Evolutionary conservation across 371 early-diverging fungal genomes (phyloP), one percentile per base, ranked within the genome.

Genomic region (Mortierella sp.): DNA sequence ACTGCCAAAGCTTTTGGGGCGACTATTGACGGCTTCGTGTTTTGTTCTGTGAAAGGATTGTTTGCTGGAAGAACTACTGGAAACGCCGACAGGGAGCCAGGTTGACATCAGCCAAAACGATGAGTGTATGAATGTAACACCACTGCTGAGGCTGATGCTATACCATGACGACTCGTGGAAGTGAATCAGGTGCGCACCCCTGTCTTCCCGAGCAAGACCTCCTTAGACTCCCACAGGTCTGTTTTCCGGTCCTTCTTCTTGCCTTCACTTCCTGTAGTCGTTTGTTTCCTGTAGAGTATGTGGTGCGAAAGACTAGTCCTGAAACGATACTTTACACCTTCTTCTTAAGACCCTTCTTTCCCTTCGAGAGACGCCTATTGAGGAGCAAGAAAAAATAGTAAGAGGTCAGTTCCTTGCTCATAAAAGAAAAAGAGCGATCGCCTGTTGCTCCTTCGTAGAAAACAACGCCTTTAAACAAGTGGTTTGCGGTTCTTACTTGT

Each of bases 291-390:
- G 16, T 29, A 4, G 38, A 18, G 38, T 35, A 18, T 35, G 6
- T 0, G 35, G 63, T 63, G 63, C 4, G 29, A 4, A 16, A 7
- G 63, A 35, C 32, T 16, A 76, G 54, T 41, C 41, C 48, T 71
- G 58, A 35, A 71, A 74, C 74, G 75, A 68, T 76, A 79, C 95
- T 95, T 93, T 95, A 97, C 96, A 95, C 92, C 95, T 96, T 97
- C 96, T 97, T 97, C 96, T 97, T 98, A 88, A 97, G 93, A 84
- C 97, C 98, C 95, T 97, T 98, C 93, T 97, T 97, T 89, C 97
- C 97, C 93, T 98, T 97, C 84, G 96, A 96, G 84, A 97, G 93
- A 90, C 93, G 93, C 91, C 97, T 98, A 93, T 63, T 63, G 21
- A 63, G 63, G 14, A 63, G 16, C 5, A 38, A 35, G 16, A 38